phyloP scores from a whole-genome alignment of 495 filamentous ascomycete genomes.

The Polyplosphaeria fusca region DNA sequence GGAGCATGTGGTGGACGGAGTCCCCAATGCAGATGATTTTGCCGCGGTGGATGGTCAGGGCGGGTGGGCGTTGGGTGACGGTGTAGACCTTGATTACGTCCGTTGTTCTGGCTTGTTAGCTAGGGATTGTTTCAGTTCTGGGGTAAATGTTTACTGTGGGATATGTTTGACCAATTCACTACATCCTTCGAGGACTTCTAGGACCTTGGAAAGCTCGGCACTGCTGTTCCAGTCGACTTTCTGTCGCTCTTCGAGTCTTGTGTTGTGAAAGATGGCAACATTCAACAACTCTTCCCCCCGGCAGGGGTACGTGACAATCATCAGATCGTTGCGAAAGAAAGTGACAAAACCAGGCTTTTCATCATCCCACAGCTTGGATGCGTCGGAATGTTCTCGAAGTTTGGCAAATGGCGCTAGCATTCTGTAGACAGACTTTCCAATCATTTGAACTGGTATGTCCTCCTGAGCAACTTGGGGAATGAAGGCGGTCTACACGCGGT shows the following conservation, averaged over 20 bases:
- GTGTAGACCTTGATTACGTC: constrained; percentile 20
- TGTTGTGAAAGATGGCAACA: constrained; percentile 22
- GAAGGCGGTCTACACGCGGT: constrained; percentile 23
- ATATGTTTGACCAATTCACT: not conserved
- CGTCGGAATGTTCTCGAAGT: constrained; percentile 8
- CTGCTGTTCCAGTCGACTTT: constrained; percentile 14
- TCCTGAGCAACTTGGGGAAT: not conserved
- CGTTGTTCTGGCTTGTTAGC: not conserved
- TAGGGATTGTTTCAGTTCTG: too few species aligned
- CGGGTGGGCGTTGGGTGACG: constrained; percentile 12
- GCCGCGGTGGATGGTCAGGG: constrained; percentile 39
- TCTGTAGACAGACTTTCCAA: constrained; percentile 13
- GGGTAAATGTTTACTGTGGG: constrained; percentile 6
- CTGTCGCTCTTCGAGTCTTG: constrained; percentile 5
- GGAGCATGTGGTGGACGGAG: constrained; percentile 45
- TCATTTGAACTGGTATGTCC: constrained; percentile 1
- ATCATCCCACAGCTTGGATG: not conserved
- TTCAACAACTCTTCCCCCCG: constrained; percentile 2
- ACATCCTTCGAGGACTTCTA: constrained; percentile 5
- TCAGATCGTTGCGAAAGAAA: not conserved
- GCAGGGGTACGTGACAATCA: constrained; percentile 23
- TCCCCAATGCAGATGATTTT: constrained; percentile 50
- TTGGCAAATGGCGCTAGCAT: constrained; percentile 7
- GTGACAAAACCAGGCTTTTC: constrained; percentile 11
- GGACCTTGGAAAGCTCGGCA: constrained; percentile 4